Base-by-base conservation (phyloP, 2,329 filamentous ascomycete species). In the Exophiala lecanii-corni region DNA sequence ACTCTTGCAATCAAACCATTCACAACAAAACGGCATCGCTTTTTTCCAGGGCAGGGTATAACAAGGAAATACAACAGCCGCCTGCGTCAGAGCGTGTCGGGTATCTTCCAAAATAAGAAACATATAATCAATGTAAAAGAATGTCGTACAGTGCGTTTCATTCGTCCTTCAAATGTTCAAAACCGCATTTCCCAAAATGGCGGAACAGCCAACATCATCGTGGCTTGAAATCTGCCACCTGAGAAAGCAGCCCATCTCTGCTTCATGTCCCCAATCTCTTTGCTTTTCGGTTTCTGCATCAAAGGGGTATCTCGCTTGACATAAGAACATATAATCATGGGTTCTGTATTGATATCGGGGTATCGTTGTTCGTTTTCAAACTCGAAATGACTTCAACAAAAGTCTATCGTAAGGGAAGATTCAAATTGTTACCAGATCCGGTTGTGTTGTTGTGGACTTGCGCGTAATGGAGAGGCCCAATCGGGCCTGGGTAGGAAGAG, bases 401-500 rank as follows among this genome's bases (percentile, higher is more conserved):
- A 47, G 46, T 50, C 47, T 50, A 54, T 37, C 54, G 54, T 41
- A 56, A 51, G 44, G 54, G 51, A 28, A 56, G 47, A 45, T 53
- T 54, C 37, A 56, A 47, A 50, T 54, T 50, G 36, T 49, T 48
- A 20, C 40, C 42, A 31, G 51, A 52, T 44, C 53, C 51, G 31
- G 49, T 54, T 10, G 25, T 35, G 35, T 36, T 35, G 20, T 41
- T 39, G 13, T 41, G 31, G 30, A 50, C 43, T 40, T 50, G 48
- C 19, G 43, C 47, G 43, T 49, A 43, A 38, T 53, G 50, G 75
- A 84, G 88, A 79, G 86, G 84, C 76, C 86, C 86, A 76, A 89
- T 84, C 57, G 85, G 86, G 74, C 81, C 87, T 31, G 77, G 88
- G 86, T 86, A 92, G 88, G 87, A 87, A 81, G 87, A 91, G 85